Evolutionary conservation across 306 rosid species (phyloP), one percentile per base, ranked within the genome.

Genomic region (Urtica urens): DNA sequence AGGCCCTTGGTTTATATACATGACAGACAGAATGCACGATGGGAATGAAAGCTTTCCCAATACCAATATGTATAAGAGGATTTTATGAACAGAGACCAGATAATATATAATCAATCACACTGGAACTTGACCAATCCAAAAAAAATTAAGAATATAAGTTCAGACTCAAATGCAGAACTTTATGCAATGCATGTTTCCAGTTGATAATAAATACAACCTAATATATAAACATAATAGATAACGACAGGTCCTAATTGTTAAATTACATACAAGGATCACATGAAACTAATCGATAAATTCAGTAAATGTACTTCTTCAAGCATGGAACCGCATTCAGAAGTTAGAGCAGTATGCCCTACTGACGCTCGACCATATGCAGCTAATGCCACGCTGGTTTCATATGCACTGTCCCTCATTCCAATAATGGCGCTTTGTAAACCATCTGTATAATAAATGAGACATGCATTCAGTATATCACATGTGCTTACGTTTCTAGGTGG

Each of bases 281-380:
- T 23, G 17, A 40, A 48, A 17, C 26, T 3, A 3, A 5, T 7
- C 22, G 29, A 25, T 22, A n/a, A n/a, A 15, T 48, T n/a, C 30
- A 33, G 37, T 16, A 49, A 51, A 15, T 65, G 46, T 66, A 88
- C 96, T 93, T 88, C 96, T 67, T 88, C 94, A 37, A 88, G 94
- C 94, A 88, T 83, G 59, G 93, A 88, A 60, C 96, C 96, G 22
- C 96, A 83, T 72, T 87, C 94, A 52, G 96, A 87, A 52, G 96
- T 87, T 77, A 87, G 69, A 62, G 96, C 79, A 55, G 94, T 80
- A 69, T 87, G 88, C 58, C 61, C 75, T 72, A 76, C 80, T 46
- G 88, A 80, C 62, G 80, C 82, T 58, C 72, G 67, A 39, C 68
- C 61, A 76, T 80, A 83, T 58, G 83, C 79, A 33, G 78, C 47